Evolutionary conservation across 1,284 basidiomycete genomes (phyloP).

Genomic region (Blastosporella zonata): DNA sequence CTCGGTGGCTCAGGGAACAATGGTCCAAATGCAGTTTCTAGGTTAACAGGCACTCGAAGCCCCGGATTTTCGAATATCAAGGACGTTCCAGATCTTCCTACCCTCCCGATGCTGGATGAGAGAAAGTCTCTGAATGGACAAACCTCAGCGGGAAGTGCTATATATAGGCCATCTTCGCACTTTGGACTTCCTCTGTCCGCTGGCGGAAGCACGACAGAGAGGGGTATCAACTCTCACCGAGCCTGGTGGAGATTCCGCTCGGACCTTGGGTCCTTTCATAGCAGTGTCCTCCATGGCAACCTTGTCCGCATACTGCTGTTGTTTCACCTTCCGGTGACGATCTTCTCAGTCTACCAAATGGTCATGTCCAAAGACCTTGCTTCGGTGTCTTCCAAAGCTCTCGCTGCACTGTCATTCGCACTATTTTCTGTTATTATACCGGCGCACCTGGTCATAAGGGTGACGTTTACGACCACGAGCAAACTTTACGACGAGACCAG

Average conservation of each 20-base stretch:
- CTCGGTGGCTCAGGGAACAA: conserved; percentile 26
- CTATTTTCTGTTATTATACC: conserved; percentile 82
- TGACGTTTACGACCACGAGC: conserved; percentile 78
- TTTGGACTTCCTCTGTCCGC: conserved; percentile 33
- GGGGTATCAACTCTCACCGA: conserved; percentile 33
- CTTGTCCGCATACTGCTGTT: conserved; percentile 85
- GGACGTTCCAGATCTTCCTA: conserved; percentile 35
- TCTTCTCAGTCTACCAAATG: conserved; percentile 89
- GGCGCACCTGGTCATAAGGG: conserved; percentile 67
- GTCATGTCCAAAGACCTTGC: conserved; percentile 51
- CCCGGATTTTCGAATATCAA: conserved; percentile 51
- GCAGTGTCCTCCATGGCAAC: conserved; percentile 82
- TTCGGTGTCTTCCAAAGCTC: conserved; percentile 55
- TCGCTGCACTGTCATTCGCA: conserved; percentile 76
- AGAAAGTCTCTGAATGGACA: conserved; percentile 51
- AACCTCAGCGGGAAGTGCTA: conserved; percentile 19
- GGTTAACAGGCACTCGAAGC: conserved; percentile 46
- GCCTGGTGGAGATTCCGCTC: conserved; percentile 60
- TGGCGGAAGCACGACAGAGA: conserved; percentile 25
- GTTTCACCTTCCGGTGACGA: conserved; percentile 92
- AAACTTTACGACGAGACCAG: conserved; percentile 94
- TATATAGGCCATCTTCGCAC: conserved; percentile 35
- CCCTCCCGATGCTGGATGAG: conserved; percentile 42
- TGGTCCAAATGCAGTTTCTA: conserved; percentile 25
- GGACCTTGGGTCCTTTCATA: conserved; percentile 72